Evolutionary conservation across 2,329 filamentous ascomycete genomes (phyloP), one percentile per base, ranked within the genome.

Genomic region (Fusarium sp.): DNA sequence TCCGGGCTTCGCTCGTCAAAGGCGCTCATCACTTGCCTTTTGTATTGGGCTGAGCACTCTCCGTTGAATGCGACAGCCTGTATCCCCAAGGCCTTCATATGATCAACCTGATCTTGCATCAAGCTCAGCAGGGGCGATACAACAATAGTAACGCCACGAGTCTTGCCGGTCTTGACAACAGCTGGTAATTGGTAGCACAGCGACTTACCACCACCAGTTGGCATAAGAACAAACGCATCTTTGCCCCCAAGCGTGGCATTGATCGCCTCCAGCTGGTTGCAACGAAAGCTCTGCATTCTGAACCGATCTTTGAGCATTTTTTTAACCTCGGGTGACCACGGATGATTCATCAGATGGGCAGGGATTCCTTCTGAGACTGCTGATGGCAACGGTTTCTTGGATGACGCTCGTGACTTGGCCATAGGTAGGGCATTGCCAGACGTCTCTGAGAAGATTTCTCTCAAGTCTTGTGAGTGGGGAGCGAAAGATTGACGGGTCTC

Each of bases 191-290:
- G 96, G 74, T 99, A 99, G 75, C 95, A 98, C 2, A 99, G 82
- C 1, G 94, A 98, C 74, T 99, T 99, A 38, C 95, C 95, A 58
- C 95, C 95, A 49, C 95, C 95, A 0, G 95, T 99, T 3, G 96
- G 95, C 95, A 99, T 99, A 35, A 99, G 81, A 13, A 99, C 91
- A 74, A 99, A 99, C 0, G 91, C 90, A 76, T 99, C 94, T 64
- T 94, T 88, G 4, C 94, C 95, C 28, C 81, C 83, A 41, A 99
- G 80, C 0, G 95, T 98, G 2, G 93, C 90, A 75, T 99, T 98
- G 75, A 99, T 97, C 12, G 95, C 93, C 76, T 98, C 92, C 2
- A 98, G 83, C 73, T 99, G 95, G 72, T 97, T 95, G 50, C 89
- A 87, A 28, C 96, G 88, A 72, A 99, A 99, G 0, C 92, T 92